A percentile compares a stretch with the other conserved stretches of the same genome.
These are phyloP conservation scores for Mycena polygramma DNA, from an alignment of 768 basidiomycete genomes.

Conservation along the genomic window DNA sequence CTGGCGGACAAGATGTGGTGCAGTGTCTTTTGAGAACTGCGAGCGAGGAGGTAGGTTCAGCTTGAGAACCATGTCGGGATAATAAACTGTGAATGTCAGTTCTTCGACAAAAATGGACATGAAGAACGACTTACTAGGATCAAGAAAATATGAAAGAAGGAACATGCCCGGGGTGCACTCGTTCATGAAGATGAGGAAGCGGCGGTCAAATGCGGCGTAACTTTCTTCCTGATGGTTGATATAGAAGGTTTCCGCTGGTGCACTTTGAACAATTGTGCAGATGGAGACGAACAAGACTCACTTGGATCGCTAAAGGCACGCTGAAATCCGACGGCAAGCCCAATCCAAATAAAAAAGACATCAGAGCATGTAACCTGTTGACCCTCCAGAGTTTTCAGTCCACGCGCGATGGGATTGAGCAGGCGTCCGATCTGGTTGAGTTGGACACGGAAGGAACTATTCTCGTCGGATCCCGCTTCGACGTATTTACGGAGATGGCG, in stretches of 20 bases:
- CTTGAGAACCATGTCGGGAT: background rate
- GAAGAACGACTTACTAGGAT: too few relatives aligned
- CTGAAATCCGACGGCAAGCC: conserved; percentile 13
- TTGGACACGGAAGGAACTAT: background rate
- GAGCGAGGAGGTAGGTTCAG: background rate
- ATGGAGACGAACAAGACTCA: background rate
- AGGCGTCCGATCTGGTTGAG: conserved; percentile 22
- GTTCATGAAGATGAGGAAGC: too few relatives aligned
- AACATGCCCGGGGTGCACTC: too few relatives aligned
- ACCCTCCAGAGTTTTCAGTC: conserved; percentile 12
- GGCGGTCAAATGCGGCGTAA: too few relatives aligned
- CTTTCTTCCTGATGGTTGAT: too few relatives aligned
- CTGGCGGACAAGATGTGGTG: background rate
- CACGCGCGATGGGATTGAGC: conserved; percentile 12
- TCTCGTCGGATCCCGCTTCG: too few relatives aligned
- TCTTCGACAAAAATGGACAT: too few relatives aligned
- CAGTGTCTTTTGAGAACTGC: background rate
- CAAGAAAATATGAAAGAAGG: too few relatives aligned
- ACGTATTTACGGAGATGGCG: too few relatives aligned
- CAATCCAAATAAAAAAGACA: conserved; percentile 22
- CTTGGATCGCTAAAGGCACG: conserved; percentile 9
- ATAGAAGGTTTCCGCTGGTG: too few relatives aligned
- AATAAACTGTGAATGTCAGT: conserved; percentile 9
- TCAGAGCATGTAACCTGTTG: conserved; percentile 13
- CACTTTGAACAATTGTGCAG: too few relatives aligned